Evolutionary conservation across 495 filamentous ascomycete species (phyloP).

Genomic region (Wilcoxina mikolae): DNA sequence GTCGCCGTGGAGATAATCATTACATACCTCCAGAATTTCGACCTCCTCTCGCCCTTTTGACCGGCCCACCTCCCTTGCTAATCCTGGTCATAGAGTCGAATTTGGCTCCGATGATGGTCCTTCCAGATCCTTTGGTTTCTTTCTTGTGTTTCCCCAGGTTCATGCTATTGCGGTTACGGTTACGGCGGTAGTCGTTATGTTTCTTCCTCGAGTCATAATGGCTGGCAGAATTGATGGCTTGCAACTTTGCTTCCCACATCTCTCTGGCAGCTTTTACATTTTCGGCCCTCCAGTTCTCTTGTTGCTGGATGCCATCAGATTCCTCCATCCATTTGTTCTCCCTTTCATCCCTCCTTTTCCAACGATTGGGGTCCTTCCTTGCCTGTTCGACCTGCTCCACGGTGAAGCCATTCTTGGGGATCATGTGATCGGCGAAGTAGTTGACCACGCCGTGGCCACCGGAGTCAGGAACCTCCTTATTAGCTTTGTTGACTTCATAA

Average conservation of each 20-base stretch:
- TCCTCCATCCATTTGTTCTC: background rate
- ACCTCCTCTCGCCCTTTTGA: too few species aligned
- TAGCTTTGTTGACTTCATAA: background rate
- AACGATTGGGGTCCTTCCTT: background rate
- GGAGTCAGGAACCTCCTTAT: background rate
- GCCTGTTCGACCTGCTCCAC: background rate
- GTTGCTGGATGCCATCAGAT: background rate
- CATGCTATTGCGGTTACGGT: too few species aligned
- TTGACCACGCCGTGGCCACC: background rate
- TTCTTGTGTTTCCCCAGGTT: too few species aligned
- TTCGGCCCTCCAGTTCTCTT: background rate
- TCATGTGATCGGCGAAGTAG: slow-evolving; percentile 5
- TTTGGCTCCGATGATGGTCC: too few species aligned
- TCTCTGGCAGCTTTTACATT: background rate
- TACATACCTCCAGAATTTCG: too few species aligned
- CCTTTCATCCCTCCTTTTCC: background rate
- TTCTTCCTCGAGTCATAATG: too few species aligned
- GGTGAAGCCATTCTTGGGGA: background rate
- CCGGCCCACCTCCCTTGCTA: too few species aligned
- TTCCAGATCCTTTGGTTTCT: too few species aligned
- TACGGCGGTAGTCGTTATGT: too few species aligned
- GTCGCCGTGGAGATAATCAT: too few species aligned
- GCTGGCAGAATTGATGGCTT: too few species aligned
- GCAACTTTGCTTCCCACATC: background rate
- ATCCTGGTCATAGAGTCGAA: too few species aligned